phyloP scores from a whole-genome alignment of 2,329 filamentous ascomycete genomes.

The Colletotrichum gloeosporioides region DNA sequence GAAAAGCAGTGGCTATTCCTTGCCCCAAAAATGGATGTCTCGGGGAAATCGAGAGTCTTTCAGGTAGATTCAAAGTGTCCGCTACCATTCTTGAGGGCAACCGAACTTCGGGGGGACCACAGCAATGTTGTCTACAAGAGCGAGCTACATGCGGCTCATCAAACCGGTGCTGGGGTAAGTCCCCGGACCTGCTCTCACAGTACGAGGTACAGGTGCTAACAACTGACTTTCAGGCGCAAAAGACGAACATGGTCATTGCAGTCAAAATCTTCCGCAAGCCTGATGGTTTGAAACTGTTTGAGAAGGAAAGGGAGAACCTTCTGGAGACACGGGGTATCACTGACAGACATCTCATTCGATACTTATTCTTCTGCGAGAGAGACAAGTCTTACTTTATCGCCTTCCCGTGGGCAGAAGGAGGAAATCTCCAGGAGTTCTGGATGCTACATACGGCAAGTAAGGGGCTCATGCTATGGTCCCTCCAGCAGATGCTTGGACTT shows the following conservation, averaged over 20 bases:
- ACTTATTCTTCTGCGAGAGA: not conserved
- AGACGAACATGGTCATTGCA: not conserved
- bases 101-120: not conserved
- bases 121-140: not conserved
- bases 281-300: too few relatives aligned
- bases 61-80: not conserved
- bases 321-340: not conserved
- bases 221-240: not conserved
- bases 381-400: not conserved
- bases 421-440: not conserved
- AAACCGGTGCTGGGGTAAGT: not conserved
- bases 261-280: too few relatives aligned
- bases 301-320: not conserved
- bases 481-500: conserved; percentile 1
- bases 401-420: conserved; percentile 4
- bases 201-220: too few relatives aligned
- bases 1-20: not conserved
- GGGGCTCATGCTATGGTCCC: not conserved
- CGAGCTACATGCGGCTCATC: not conserved
- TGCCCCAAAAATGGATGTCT: too few relatives aligned
- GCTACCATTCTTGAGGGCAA: not conserved
- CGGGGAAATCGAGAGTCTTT: too few relatives aligned
- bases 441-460: not conserved
- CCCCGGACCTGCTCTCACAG: too few relatives aligned
- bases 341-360: not conserved